Evolutionary conservation across 176 grass and related monocot genomes (phyloP), one percentile per base, ranked within the genome.

Genomic region (Oryza meridionalis): DNA sequence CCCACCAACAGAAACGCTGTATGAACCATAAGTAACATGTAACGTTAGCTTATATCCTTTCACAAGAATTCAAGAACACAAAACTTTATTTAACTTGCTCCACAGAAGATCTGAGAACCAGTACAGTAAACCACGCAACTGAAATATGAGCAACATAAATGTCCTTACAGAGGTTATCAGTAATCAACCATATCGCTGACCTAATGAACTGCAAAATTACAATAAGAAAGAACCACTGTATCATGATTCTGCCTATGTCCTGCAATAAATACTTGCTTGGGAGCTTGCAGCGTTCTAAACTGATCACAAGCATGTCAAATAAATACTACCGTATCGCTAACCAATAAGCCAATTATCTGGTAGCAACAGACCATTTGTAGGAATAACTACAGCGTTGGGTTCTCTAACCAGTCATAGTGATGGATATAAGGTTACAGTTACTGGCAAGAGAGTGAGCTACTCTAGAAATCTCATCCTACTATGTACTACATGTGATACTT

Each of bases 61-160:
- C 16, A 67, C 24, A 68, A 11, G 42, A 78, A 53, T 19, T 45
- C 37, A 68, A 11, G 42, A 78, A 55, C 44, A 9, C 19, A 47
- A 14, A 80, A 27, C 22, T 27, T 43, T 35, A 61, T 15, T 40
- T 6, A 68, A 68, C 31, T 27, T 61, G 22, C 70, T 80, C 13
- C 6, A 62, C 5, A 29, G 1, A 88, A 75, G 37, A 25, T 63
- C 10, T 42, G 21, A 58, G 10, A 43, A 75, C 11, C 22, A 38
- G 21, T 22, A 61, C 29, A 38, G 21, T 61, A 61, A 19, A 64
- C 26, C 51, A 21, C 16, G 13, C 51, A 55, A 11, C 29, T 46
- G 29, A 73, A 75, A 66, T 62, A 69, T 62, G 27, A 45, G 17
- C 73, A 72, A 71, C 22, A 64, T 63, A 83, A 50, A 66, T 9